Conservation (phyloP, 2,329 filamentous ascomycete genomes). For the Westerdykella ornata region DNA sequence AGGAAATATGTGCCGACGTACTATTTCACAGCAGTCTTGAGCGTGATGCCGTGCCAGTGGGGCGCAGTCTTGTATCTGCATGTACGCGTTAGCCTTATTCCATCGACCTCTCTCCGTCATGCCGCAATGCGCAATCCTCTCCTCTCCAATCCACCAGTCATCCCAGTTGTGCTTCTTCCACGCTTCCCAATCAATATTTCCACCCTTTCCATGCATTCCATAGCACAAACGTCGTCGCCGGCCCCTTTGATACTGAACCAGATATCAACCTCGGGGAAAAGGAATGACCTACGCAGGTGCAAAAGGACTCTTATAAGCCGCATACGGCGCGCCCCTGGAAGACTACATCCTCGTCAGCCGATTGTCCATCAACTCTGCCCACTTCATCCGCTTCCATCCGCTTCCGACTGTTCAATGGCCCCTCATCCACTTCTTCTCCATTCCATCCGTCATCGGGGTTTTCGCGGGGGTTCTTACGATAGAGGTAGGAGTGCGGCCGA, state of each 20-base stretch:
- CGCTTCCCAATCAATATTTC: neutral
- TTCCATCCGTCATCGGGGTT: neutral
- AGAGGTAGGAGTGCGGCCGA: neutral
- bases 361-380: constrained; percentile 21
- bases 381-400: neutral
- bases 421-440: neutral
- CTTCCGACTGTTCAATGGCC: no score
- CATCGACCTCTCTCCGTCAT: neutral
- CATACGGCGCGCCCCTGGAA: constrained; percentile 33
- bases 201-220: neutral
- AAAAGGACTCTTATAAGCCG: constrained; percentile 51
- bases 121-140: neutral
- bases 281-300: constrained; percentile 49
- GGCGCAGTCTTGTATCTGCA: constrained; percentile 45
- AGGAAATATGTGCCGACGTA: constrained; percentile 32
- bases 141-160: constrained; percentile 1
- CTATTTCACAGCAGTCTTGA: constrained; percentile 39
- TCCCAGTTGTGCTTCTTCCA: neutral
- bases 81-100: constrained; percentile 11
- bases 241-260: neutral
- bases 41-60: constrained; percentile 47
- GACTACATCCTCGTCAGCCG: neutral
- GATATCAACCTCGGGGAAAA: neutral
- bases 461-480: neutral
- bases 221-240: neutral